Base-by-base conservation (phyloP, 2,329 filamentous ascomycete species). In the Claviceps maximensis region DNA sequence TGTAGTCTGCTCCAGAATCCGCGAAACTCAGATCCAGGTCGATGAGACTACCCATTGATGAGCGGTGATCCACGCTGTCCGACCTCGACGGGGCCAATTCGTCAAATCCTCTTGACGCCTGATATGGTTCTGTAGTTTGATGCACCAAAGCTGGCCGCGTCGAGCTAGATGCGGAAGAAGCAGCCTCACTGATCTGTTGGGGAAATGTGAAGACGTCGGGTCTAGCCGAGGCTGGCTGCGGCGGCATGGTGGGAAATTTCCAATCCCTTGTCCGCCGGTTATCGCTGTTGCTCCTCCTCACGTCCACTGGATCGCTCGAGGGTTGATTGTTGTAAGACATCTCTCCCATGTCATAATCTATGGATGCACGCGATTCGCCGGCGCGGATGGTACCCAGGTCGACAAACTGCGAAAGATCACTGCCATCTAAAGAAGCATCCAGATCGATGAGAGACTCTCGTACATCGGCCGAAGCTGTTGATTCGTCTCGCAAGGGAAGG, bases 371-470 rank as follows among this genome's bases (percentile, higher is more conserved):
- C 9, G 72, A 69, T 19, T 72, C 70, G 7, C 67, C 71, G n/a
- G 74, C 71, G 55, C 69, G 75, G 56, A 84, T 78, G 4, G 80
- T 84, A 52, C 77, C 76, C 72, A 83, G 72, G 58, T 83, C 79
- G 40, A 75, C 74, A 56, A 82, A 83, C 51, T 71, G 74, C 1
- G 79, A 78, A 1, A 80, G 67, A 3, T 78, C 76, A 40, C 70
- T 74, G 2, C 77, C 78, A 45, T 75, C 71, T 7, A 84, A 67
- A 19, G 79, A 82, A 2, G 74, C 77, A 56, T 83, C 82, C 8
- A 84, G 72, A 58, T 84, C 81, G 53, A 84, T 85, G 19, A 84
- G 71, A 0, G 80, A 82, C 60, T 84, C 80, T 52, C 78, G 70
- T n/a, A 83, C 72, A 3, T 75, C 65, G 64, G 58, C 72, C 61